Percentiles rank a stretch among this genome's conserved stretches.
Evolutionary conservation across 73 alveolate species (phyloP).

Genomic region (Blepharisma japonicum): DNA sequence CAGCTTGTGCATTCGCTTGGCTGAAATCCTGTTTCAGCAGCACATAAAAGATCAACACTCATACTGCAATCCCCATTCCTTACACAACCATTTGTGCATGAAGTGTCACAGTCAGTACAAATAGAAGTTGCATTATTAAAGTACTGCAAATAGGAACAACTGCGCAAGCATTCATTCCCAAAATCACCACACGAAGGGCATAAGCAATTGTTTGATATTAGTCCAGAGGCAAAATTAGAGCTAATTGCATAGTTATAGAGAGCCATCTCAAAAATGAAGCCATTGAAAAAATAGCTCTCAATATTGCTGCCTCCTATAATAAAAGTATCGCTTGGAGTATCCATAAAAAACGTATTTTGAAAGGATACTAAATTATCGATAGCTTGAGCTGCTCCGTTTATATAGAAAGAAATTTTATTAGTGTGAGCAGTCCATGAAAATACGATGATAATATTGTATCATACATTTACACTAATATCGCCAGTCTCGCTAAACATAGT

Average conservation of each 20-base stretch:
- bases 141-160: not conserved
- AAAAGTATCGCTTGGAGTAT: not conserved
- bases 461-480: not conserved
- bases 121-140: not conserved
- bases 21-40: not conserved
- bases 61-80: not conserved
- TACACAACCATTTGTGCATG: slow-evolving; percentile 8
- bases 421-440: not conserved
- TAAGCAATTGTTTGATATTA: not conserved
- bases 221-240: not conserved
- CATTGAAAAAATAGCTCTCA: not conserved
- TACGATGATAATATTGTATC: not conserved
- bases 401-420: not conserved
- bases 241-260: not conserved
- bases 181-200: not conserved
- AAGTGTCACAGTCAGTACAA: not conserved
- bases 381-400: not conserved
- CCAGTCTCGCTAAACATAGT: not conserved
- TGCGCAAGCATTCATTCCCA: not conserved
- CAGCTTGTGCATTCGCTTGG: not conserved
- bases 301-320: not conserved
- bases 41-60: slow-evolving; percentile 6
- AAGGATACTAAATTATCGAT: not conserved
- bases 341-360: slow-evolving; percentile 12
- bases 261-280: not conserved